Base-by-base conservation (phyloP, 208 protist genomes). In the Strigomonas oncopelti region DNA sequence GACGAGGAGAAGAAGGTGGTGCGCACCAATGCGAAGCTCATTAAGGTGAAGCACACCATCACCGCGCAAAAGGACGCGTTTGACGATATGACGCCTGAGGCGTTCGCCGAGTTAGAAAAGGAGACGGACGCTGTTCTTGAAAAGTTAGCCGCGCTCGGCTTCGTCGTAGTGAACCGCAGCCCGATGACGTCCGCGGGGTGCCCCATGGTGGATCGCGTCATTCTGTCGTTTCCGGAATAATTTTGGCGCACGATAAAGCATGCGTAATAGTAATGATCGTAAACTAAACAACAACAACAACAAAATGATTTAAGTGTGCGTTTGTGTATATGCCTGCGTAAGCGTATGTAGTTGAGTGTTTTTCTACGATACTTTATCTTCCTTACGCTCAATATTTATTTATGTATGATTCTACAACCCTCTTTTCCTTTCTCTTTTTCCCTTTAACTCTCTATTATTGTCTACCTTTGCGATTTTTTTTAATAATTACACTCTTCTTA, bases 21-120 rank as follows among this genome's bases (percentile, higher is more conserved):
- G 68, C 72, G 80, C 51, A 83, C 70, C 42, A 92, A 92, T 61
- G 89, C 85, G 20, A 94, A 94, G 70, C 74, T 94, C n/a, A 88
- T 94, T 61, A 85, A 81, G 2, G 72, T 89, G 31, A 29, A 66
- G 38, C 81, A 89, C 75, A 61, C 58, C 69, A 84, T 89, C 63
- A 62, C 69, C 16, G 81, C 48, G 22, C 64, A 80, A 27, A 67
- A 72, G 22, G 74, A 80, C 54, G 67, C 61, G 11, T 89, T 81
- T 56, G 83, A 89, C 13, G 36, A 59, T n/a, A 74, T 89, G 77
- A 84, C 79, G 18, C 71, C 70, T 16, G 75, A 75, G 38, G 63
- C 72, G 28, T 55, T 70, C 27, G 48, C 29, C 42, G 55, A 69
- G 29, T 73, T 81, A 5, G 73, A 85, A 36, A 65, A 77, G 65